Evolutionary conservation across 164 flowering plant species (phyloP), one percentile per base, ranked within the genome.

Genomic region (Berberis thunbergii): DNA sequence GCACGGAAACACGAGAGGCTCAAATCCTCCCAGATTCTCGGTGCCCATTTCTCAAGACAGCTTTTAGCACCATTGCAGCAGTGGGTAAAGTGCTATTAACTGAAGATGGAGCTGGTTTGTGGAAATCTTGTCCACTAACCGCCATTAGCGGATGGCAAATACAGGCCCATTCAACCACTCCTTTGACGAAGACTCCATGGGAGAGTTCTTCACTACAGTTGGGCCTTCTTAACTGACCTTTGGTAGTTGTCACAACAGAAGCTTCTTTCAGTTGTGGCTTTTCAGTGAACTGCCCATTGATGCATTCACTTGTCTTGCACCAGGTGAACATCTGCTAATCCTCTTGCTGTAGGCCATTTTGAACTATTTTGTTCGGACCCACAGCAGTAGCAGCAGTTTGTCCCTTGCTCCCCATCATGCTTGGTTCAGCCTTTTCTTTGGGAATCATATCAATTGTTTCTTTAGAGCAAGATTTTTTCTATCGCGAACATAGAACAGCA

Each of bases 401-500:
- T 4, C 49, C 64, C 60, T 56, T 74, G 40, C 62, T 79, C 72
- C 69, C 72, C 3, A 57, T 26, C 12, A 61, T 52, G 65, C 61
- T 76, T 45, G 63, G 63, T 43, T 63, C 70, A 50, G 63, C n/a
- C 39, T 70, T 82, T 59, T 77, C 87, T 65, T 75, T 83, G 42
- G 67, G 74, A 45, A 68, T 67, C 54, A 58, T 62, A 54, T 71
- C 75, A 54, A 55, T 54, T 59, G 83, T 66, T 83, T 88, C 72
- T 72, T 86, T 10, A 77, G 66, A 56, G 61, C 57, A 59, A 62
- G 8, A 64, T 66, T 76, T 74, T 41, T 81, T 70, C 84, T 77
- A 68, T 91, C 90, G 58, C 88, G 88, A 39, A 86, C 83, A 79
- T 91, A 95, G 65, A 95, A 95, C 69, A 95, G 69, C 97, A 95